Conservation (phyloP, 2,329 filamentous ascomycete genomes). For the Calonectria hongkongensis region DNA sequence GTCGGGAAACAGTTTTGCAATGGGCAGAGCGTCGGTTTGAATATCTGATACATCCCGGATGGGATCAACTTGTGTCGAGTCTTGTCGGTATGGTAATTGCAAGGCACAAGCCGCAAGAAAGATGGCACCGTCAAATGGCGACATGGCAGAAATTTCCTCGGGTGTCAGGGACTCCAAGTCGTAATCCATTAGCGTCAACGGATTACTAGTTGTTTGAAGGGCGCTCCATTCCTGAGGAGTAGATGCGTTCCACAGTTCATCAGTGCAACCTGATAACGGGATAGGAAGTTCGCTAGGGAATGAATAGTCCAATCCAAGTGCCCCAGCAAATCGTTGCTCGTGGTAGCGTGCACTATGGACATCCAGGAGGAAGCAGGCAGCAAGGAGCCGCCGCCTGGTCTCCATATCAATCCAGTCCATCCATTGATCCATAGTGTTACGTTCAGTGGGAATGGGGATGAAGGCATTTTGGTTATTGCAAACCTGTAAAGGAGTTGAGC, state of each 20-base stretch:
- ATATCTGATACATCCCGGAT: constrained; percentile 51
- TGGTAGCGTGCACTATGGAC: constrained; percentile 73
- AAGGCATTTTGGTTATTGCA: constrained; percentile 58
- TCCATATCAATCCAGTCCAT: constrained; percentile 72
- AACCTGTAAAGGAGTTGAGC: constrained; percentile 63
- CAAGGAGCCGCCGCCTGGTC: constrained; percentile 71
- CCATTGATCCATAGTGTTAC: constrained; percentile 65
- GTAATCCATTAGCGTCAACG: constrained; percentile 53
- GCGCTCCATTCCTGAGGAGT: constrained; percentile 68
- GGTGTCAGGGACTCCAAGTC: constrained; percentile 60
- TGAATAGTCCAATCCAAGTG: constrained; percentile 61
- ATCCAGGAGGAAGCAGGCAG: constrained; percentile 75
- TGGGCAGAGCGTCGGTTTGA: constrained; percentile 51
- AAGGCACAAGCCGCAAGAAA: constrained; percentile 64
- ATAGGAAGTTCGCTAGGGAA: constrained; percentile 62
- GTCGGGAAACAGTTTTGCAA: constrained; percentile 65
- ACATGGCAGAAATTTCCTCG: constrained; percentile 59
- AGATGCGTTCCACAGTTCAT: constrained; percentile 69
- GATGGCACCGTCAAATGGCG: constrained; percentile 63
- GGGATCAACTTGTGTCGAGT: constrained; percentile 52
- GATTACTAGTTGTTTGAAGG: constrained; percentile 52
- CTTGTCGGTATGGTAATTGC: constrained; percentile 60
- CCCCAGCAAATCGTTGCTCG: constrained; percentile 65
- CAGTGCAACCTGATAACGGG: constrained; percentile 67
- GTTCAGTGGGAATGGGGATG: constrained; percentile 46